These are phyloP conservation scores for Coniferiporia weirii DNA, from an alignment of 1,284 basidiomycete genomes.

Conservation along the genomic window DNA sequence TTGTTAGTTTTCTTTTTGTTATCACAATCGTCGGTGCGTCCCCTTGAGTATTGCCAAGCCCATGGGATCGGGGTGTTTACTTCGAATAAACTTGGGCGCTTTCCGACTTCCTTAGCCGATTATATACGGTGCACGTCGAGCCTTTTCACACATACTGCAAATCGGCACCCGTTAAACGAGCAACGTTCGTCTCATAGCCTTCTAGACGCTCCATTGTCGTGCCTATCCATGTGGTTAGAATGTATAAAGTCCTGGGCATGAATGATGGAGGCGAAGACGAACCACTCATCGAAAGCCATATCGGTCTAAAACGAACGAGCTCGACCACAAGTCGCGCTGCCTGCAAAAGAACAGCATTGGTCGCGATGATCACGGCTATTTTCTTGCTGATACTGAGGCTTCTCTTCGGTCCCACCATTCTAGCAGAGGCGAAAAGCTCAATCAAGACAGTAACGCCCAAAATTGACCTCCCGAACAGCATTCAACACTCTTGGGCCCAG, in stretches of 20 bases:
- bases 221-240: background rate
- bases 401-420: background rate
- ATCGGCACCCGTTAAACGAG: background rate
- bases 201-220: background rate
- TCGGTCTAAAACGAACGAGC: background rate
- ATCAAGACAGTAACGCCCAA: slow-evolving; percentile 15
- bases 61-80: too few relatives aligned
- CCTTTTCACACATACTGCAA: too few relatives aligned
- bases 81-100: too few relatives aligned
- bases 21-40: too few relatives aligned
- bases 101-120: too few relatives aligned
- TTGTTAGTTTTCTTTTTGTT: too few relatives aligned
- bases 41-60: too few relatives aligned
- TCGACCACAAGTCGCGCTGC: background rate
- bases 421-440: background rate
- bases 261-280: background rate
- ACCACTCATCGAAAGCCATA: background rate
- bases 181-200: background rate
- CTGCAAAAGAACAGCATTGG: background rate
- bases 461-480: slow-evolving; percentile 19
- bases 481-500: slow-evolving; percentile 44
- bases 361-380: background rate
- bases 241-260: background rate
- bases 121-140: too few relatives aligned
- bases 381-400: background rate